Evolutionary conservation across 2,329 filamentous ascomycete species (phyloP).

Genomic region (Penicillium sp.): DNA sequence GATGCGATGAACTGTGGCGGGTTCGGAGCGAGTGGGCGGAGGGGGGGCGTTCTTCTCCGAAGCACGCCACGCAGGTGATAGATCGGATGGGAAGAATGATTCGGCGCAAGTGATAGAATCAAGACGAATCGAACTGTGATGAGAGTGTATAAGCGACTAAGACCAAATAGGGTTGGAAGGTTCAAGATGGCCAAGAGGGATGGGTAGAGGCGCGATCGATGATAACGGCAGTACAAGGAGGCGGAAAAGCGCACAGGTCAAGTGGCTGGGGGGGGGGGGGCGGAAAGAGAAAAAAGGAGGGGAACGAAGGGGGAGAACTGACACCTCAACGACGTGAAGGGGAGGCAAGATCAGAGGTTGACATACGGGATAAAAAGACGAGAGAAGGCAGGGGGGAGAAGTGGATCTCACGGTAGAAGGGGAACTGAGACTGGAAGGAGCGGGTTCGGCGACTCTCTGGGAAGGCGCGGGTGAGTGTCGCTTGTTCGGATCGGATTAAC

Average conservation of each 20-base stretch:
- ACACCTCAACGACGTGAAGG: not conserved
- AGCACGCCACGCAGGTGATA: conserved; percentile 23
- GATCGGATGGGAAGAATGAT: conserved; percentile 17
- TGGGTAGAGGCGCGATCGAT: conserved; percentile 20
- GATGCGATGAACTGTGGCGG: conserved; percentile 17
- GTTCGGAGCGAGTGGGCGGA: not conserved
- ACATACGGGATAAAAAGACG: conserved; percentile 12
- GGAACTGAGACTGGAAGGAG: conserved; percentile 25
- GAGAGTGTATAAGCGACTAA: not conserved
- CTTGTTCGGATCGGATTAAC: conserved; percentile 45
- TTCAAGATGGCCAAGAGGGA: conserved; percentile 8
- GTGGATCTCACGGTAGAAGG: conserved; percentile 35
- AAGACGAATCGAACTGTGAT: not conserved
- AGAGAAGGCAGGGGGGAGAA: conserved; percentile 15
- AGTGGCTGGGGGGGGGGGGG: conserved; percentile 17
- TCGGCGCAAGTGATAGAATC: conserved; percentile 13
- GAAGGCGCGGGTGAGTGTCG: conserved; percentile 35
- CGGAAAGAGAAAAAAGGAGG: not conserved
- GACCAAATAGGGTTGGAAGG: not conserved
- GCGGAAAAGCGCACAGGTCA: conserved; percentile 27
- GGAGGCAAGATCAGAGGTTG: conserved; percentile 6
- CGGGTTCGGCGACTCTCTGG: conserved; percentile 22
- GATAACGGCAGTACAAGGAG: conserved; percentile 30
- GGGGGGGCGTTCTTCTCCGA: conserved; percentile 12
- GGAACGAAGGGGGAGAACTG: not conserved